phyloP scores from a whole-genome alignment of 208 protist genomes.

The Acanthamoeba sp. region DNA sequence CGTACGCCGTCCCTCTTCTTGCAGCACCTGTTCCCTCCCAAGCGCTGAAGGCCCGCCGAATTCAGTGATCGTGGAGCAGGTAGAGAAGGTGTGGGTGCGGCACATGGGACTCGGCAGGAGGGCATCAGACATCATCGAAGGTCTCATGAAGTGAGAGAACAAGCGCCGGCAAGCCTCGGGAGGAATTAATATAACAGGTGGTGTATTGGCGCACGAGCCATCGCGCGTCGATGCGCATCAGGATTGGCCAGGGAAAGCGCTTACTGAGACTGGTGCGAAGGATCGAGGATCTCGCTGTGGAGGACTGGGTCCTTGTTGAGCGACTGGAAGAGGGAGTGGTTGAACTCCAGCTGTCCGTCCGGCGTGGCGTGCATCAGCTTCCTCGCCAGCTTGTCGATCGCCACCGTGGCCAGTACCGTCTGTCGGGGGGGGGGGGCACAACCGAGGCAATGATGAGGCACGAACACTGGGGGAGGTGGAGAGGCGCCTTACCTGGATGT shows the following conservation, averaged over 20 bases:
- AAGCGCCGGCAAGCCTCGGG: no score
- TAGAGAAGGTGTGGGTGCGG: not conserved
- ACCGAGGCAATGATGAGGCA: not conserved
- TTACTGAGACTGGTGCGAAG: not conserved
- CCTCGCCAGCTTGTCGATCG: constrained; percentile 87
- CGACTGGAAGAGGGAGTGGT: constrained; percentile 58
- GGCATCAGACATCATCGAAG: not conserved
- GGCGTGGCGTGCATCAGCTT: constrained; percentile 45
- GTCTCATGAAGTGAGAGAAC: not conserved
- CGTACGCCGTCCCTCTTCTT: not conserved
- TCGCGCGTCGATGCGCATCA: no score
- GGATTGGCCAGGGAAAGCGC: no score
- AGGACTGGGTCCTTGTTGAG: constrained; percentile 71
- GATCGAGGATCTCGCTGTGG: constrained; percentile 55
- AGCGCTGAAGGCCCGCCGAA: no score
- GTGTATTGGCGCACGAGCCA: not conserved
- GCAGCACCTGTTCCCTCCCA: no score
- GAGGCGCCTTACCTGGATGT: constrained; percentile 82
- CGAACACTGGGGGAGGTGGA: not conserved
- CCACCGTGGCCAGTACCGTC: constrained; percentile 85
- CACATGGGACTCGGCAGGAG: not conserved
- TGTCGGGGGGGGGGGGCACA: not conserved
- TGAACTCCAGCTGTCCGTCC: constrained; percentile 14
- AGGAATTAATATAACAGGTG: not conserved
- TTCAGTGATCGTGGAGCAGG: constrained; percentile 6